Evolutionary conservation across 495 filamentous ascomycete species (phyloP).

Genomic region (Penicillium tannophilum): DNA sequence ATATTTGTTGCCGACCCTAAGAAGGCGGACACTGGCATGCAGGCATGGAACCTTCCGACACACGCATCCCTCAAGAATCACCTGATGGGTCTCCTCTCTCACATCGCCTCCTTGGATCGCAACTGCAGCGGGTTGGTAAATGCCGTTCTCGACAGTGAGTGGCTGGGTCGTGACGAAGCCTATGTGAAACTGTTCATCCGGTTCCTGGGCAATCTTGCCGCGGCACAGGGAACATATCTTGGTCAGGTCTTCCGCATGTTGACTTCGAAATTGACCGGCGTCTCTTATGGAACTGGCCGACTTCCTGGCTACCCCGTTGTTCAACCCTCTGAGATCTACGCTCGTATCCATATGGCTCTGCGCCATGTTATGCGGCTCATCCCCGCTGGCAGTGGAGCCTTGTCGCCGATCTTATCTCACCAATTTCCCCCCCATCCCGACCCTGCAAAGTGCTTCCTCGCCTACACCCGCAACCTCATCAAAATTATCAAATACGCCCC

Average conservation of each 20-base stretch:
- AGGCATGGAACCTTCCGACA: conserved; percentile 42
- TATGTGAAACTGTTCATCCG: conserved; percentile 80
- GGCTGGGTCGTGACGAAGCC: conserved; percentile 80
- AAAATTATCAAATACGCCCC: conserved; percentile 73
- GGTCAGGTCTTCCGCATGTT: conserved; percentile 72
- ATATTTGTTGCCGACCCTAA: conserved; percentile 57
- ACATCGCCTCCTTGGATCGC: conserved; percentile 68
- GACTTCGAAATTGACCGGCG: conserved; percentile 67
- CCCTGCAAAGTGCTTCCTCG: conserved; percentile 67
- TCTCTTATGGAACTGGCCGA: conserved; percentile 52
- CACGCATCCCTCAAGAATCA: conserved; percentile 67
- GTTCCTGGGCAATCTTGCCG: conserved; percentile 78
- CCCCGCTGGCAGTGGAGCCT: conserved; percentile 70
- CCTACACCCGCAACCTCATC: conserved; percentile 79
- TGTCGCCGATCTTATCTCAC: conserved; percentile 62
- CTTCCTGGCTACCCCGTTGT: conserved; percentile 64
- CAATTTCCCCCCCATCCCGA: conserved; percentile 79
- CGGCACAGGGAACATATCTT: conserved; percentile 72
- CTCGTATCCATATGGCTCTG: conserved; percentile 72
- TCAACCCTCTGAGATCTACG: conserved; percentile 58
- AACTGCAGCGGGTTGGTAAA: conserved; percentile 74
- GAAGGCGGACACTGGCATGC: conserved; percentile 45
- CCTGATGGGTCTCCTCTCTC: conserved; percentile 74
- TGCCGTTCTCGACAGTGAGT: conserved; percentile 71
- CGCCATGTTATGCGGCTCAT: conserved; percentile 76